Conservation (phyloP, 2,329 filamentous ascomycete genomes). For the Peltaster fructicola region DNA sequence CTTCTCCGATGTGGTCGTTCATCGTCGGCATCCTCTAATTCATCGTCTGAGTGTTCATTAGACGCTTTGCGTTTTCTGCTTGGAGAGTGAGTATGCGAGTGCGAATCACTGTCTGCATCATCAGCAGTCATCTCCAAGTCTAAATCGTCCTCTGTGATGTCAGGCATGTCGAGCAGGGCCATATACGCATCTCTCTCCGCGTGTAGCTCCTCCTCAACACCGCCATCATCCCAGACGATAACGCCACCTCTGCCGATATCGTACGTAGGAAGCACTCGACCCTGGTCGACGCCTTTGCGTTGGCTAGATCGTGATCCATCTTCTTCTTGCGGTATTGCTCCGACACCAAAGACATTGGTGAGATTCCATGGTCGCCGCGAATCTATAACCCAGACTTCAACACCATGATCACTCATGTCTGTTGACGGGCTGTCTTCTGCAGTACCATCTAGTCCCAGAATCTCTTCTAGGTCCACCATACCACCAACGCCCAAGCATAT, state of each 20-base stretch:
- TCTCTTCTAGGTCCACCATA: slow-evolving; percentile 67
- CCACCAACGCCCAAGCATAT: slow-evolving; percentile 87
- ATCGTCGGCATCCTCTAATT: slow-evolving; percentile 47
- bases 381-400: slow-evolving; percentile 91
- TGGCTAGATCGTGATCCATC: slow-evolving; percentile 25
- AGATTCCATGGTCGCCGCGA: slow-evolving; percentile 87
- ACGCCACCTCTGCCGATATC: slow-evolving; percentile 70
- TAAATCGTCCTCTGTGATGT: slow-evolving; percentile 58
- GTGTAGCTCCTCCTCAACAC: slow-evolving; percentile 68
- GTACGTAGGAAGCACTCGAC: slow-evolving; percentile 54
- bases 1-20: slow-evolving; percentile 63
- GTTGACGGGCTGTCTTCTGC: slow-evolving; percentile 28
- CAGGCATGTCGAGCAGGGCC: slow-evolving; percentile 78
- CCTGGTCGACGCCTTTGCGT: slow-evolving; percentile 51
- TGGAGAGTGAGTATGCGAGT: slow-evolving; percentile 27
- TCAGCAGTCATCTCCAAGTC: slow-evolving; percentile 40
- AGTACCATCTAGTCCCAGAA: slow-evolving; percentile 52
- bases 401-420: slow-evolving; percentile 45
- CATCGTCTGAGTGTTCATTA: slow-evolving; percentile 45
- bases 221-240: slow-evolving; percentile 88
- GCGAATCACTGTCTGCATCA: slow-evolving; percentile 31
- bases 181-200: slow-evolving; percentile 67
- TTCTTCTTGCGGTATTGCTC: slow-evolving; percentile 17
- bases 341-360: slow-evolving; percentile 61
- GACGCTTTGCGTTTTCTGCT: slow-evolving; percentile 62